Percentiles rank a stretch among this genome's conserved stretches.
These are phyloP conservation scores for Schwanniomyces vanrijiae DNA, from an alignment of 805 yeast species.

Conservation along the genomic window DNA sequence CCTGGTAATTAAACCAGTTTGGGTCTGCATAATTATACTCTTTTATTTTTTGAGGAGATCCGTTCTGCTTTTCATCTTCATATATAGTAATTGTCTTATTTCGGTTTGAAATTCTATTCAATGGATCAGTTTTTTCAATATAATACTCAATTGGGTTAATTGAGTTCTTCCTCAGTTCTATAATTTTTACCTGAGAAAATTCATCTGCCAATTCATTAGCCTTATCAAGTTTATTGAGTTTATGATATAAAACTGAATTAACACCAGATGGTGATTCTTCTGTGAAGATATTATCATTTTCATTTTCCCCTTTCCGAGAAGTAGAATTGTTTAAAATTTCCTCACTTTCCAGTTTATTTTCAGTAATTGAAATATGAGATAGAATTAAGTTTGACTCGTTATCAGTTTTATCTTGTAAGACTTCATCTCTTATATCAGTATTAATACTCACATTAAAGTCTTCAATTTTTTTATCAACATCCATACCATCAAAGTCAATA, in stretches of 20 bases:
- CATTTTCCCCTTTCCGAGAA: background rate
- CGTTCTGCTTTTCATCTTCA: slow-evolving; percentile 32
- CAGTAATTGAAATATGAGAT: background rate
- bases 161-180: slow-evolving; percentile 10
- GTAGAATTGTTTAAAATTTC: background rate
- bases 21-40: slow-evolving; percentile 32
- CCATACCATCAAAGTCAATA: slow-evolving; percentile 53
- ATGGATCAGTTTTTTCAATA: slow-evolving; percentile 44
- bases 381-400: background rate
- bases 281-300: slow-evolving; percentile 5
- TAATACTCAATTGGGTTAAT: slow-evolving; percentile 29
- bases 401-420: background rate
- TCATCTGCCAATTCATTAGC: slow-evolving; percentile 23
- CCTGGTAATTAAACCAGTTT: slow-evolving; percentile 42
- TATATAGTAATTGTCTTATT: slow-evolving; percentile 39
- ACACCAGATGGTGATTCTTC: background rate
- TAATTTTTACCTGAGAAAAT: slow-evolving; percentile 30
- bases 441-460: background rate
- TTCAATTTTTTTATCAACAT: slow-evolving; percentile 7
- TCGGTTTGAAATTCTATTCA: slow-evolving; percentile 31
- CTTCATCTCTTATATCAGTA: background rate
- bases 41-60: slow-evolving; percentile 35
- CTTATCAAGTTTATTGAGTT: slow-evolving; percentile 9
- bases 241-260: slow-evolving; percentile 8
- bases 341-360: background rate